phyloP scores from a whole-genome alignment of 441 rosid genomes.

The Pelargonium citronellum region DNA sequence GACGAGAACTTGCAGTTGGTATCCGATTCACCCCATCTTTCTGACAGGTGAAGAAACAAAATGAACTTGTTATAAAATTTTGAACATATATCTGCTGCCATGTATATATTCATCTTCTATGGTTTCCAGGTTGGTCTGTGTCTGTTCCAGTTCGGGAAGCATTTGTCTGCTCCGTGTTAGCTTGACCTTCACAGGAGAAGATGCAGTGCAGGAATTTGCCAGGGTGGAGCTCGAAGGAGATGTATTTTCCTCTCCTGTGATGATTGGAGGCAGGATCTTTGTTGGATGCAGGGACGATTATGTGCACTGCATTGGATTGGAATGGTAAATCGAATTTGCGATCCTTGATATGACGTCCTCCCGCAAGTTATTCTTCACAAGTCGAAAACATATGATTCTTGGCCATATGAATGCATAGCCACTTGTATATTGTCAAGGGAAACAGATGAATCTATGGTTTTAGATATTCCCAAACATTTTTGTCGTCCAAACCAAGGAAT shows the following conservation, averaged over 20 bases:
- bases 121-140: constrained; percentile 61
- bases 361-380: not conserved
- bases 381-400: not conserved
- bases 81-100: not conserved
- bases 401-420: not conserved
- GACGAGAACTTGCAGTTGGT: constrained; percentile 68
- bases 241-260: constrained; percentile 91
- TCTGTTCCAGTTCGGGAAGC: constrained; percentile 65
- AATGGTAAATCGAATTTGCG: not conserved
- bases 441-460: no score
- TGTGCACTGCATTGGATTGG: constrained; percentile 56
- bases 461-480: no score
- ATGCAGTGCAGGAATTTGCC: constrained; percentile 47
- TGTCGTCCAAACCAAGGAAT: no score
- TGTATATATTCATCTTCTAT: not conserved
- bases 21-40: constrained; percentile 28
- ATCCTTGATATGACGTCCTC: not conserved
- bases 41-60: constrained; percentile 45
- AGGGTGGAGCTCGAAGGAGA: constrained; percentile 55
- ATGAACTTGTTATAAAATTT: not conserved
- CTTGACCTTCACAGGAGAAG: constrained; percentile 17
- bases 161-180: constrained; percentile 47
- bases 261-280: constrained; percentile 78
- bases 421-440: no score
- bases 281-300: constrained; percentile 87